Evolutionary conservation across 2,329 filamentous ascomycete species (phyloP).

Genomic region (Exophiala mesophila): DNA sequence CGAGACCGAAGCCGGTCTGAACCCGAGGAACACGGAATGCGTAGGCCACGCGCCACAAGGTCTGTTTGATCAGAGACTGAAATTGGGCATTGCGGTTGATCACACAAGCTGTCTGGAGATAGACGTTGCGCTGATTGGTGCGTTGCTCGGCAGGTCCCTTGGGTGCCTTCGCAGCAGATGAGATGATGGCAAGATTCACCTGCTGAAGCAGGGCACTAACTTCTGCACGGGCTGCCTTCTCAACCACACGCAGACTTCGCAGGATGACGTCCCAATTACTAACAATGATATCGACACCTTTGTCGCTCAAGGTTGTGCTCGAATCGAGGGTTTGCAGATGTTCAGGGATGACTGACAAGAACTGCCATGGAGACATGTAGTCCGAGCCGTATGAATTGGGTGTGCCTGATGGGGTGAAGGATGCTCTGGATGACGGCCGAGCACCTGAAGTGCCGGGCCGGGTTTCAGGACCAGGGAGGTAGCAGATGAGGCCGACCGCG

Average conservation of each 20-base stretch:
- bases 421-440: slow-evolving; percentile 18
- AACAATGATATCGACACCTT: slow-evolving; percentile 52
- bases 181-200: slow-evolving; percentile 37
- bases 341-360: slow-evolving; percentile 27
- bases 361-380: slow-evolving; percentile 25
- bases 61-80: slow-evolving; percentile 44
- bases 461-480: slow-evolving; percentile 42
- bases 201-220: slow-evolving; percentile 48
- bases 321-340: slow-evolving; percentile 17
- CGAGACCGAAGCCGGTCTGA: slow-evolving; percentile 49
- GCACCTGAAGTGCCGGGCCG: slow-evolving; percentile 13
- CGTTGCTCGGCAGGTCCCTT: slow-evolving; percentile 46
- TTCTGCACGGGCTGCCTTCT: slow-evolving; percentile 48
- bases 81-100: slow-evolving; percentile 37
- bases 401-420: slow-evolving; percentile 13
- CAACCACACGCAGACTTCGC: slow-evolving; percentile 50
- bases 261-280: slow-evolving; percentile 58
- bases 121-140: slow-evolving; percentile 45
- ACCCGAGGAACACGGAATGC: slow-evolving; percentile 55
- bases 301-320: slow-evolving; percentile 34
- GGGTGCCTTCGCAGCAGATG: slow-evolving; percentile 36
- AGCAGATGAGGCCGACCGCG: slow-evolving; percentile 53
- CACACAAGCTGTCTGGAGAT: slow-evolving; percentile 45
- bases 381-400: slow-evolving; percentile 26
- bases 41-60: slow-evolving; percentile 48